Base-by-base conservation (phyloP, 345 rosid species). In the Populus alba region DNA sequence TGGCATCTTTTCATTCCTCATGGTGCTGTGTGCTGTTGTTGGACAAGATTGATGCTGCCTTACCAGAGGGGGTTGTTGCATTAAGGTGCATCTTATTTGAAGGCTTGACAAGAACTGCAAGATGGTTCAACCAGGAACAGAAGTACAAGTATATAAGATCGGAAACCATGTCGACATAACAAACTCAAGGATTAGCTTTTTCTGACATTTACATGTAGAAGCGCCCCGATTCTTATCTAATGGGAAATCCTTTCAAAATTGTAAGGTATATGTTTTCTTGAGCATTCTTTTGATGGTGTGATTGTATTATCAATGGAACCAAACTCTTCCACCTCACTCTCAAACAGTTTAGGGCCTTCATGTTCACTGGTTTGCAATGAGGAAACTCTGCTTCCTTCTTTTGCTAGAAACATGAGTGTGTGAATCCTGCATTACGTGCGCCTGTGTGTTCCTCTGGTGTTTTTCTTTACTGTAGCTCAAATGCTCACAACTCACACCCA, bases 61-160 rank as follows among this genome's bases (percentile, higher is more conserved):
- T 92, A 76, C 89, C 70, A 68, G 94, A 92, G 84, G 97, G 98
- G 0, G 91, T 89, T 76, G 92, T 78, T 11, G 92, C 85, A 75
- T 74, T 91, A 80, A 89, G 90, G 83, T 86, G 90, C 67, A 84
- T 92, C 63, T 82, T 92, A 78, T 85, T 86, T n/a, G 89, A 87
- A 83, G 98, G 91, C 70, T 88, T 92, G 86, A 85, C 94, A 77
- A 91, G 91, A 86, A 85, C 87, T 70, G 83, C 91, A 20, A 88
- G 90, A 81, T 7, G 73, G 33, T 94, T 94, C 88, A 94, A 94
- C 79, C 84, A 85, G 23, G 87, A 87, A 66, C 98, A 91, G 63
- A 94, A 92, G 85, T 92, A 94, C 88, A 92, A 94, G 87, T 97
- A 91, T 76, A 80, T 94, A 37, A 86, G 84, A 84, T 72, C 87